phyloP scores from a whole-genome alignment of 352 stramenopile species.

The Phytophthora multivora region DNA sequence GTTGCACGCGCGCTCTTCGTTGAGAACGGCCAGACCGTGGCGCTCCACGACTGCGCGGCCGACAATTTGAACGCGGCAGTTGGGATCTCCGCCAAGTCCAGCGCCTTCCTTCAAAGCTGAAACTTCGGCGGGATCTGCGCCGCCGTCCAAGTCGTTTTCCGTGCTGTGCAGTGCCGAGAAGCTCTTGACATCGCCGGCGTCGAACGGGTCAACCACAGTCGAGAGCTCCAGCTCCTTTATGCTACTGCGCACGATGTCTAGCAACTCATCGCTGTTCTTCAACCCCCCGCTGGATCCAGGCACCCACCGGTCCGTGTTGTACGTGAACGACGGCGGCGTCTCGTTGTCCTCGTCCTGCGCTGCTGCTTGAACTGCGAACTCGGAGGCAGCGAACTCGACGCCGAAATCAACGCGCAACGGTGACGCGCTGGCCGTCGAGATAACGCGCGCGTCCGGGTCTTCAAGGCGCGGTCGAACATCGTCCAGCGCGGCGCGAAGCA shows the following conservation, averaged over 20 bases:
- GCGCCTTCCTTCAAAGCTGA: constrained; percentile 8
- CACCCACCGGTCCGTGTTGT: constrained; percentile 78
- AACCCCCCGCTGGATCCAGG: constrained; percentile 43
- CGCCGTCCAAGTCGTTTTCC: constrained; percentile 45
- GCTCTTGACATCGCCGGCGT: constrained; percentile 51
- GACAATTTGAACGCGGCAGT: constrained; percentile 59
- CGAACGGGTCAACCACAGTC: constrained; percentile 69
- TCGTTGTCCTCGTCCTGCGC: constrained; percentile 19
- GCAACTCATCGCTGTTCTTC: constrained; percentile 67
- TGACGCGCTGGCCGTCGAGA: constrained; percentile 41
- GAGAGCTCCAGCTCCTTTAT: constrained; percentile 60
- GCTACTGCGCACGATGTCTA: constrained; percentile 58
- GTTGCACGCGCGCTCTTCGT: constrained; percentile 65
- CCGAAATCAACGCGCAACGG: constrained; percentile 60
- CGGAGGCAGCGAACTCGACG: constrained; percentile 65
- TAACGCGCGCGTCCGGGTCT: constrained; percentile 19
- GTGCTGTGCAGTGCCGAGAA: constrained; percentile 49
- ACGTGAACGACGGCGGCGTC: constrained; percentile 35
- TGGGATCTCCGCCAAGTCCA: constrained; percentile 45
- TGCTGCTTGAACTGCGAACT: constrained; percentile 42
- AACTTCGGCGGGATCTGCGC: constrained; percentile 7
- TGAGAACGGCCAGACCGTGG: constrained; percentile 46
- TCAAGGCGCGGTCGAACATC: constrained; percentile 42
- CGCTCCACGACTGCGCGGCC: constrained; percentile 37
- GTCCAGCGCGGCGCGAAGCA: constrained; percentile 56